These are phyloP conservation scores for Suillus luteus DNA, from an alignment of 768 basidiomycete species.

Conservation along the genomic window DNA sequence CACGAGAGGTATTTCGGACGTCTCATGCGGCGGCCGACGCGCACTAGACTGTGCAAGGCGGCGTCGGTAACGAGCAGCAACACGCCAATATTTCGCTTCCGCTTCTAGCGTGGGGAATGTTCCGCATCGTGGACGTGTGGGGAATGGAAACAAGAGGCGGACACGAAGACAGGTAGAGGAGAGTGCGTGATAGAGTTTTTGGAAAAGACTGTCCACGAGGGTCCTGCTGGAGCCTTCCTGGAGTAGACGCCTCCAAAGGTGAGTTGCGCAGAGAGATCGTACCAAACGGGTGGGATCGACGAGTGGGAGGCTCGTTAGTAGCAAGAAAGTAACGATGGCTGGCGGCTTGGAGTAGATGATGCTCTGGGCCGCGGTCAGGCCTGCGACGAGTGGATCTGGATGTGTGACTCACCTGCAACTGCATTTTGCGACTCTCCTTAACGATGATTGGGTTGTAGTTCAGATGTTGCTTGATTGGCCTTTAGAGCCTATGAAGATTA, in stretches of 20 bases:
- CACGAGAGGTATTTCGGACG: slow-evolving; percentile 25
- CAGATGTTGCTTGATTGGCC: background rate
- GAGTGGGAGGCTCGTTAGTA: slow-evolving; percentile 16
- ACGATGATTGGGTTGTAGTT: background rate
- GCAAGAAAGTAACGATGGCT: slow-evolving; percentile 14
- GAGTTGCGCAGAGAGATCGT: slow-evolving; percentile 13
- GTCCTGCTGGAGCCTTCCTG: slow-evolving; percentile 5
- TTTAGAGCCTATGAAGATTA: slow-evolving; percentile 2
- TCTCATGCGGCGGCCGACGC: slow-evolving; percentile 13
- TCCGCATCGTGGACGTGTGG: slow-evolving; percentile 18
- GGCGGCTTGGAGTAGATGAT: background rate
- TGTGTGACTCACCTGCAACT: background rate
- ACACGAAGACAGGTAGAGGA: slow-evolving; percentile 19
- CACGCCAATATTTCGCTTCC: slow-evolving; percentile 35
- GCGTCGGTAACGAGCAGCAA: slow-evolving; percentile 28
- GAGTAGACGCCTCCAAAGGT: slow-evolving; percentile 8
- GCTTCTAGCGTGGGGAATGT: slow-evolving; percentile 26
- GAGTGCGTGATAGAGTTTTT: slow-evolving; percentile 18
- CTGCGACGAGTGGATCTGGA: background rate
- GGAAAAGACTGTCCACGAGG: slow-evolving; percentile 13
- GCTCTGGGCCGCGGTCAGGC: background rate
- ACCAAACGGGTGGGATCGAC: slow-evolving; percentile 12
- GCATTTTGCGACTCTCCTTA: background rate
- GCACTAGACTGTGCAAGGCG: slow-evolving; percentile 20
- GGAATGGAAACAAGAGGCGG: slow-evolving; percentile 15